Conservation (phyloP, 228 moss, liverwort and hornwort species). For the Sphagnum magellanicum region DNA sequence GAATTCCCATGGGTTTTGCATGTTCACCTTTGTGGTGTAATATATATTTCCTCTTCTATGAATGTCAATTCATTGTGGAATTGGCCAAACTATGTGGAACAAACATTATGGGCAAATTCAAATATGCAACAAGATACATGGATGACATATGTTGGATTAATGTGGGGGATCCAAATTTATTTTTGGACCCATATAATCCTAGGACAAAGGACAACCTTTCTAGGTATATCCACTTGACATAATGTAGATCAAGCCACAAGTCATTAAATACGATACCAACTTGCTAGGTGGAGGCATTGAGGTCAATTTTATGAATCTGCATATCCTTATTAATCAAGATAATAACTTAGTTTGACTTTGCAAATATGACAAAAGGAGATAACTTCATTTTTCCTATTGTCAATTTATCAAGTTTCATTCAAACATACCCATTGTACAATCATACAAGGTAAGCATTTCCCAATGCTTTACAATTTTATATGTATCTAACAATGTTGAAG, state of each 20-base stretch:
- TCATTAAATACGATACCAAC: background rate
- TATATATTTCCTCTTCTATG: background rate
- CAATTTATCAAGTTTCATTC: conserved; percentile 6
- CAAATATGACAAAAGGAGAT: conserved; percentile 3
- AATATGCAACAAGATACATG: conserved; percentile 5
- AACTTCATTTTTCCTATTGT: background rate
- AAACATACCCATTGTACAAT: conserved; percentile 1
- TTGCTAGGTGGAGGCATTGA: background rate
- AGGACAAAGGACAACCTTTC: background rate
- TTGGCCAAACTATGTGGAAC: background rate
- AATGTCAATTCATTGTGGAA: conserved; percentile 2
- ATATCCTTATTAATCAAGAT: background rate
- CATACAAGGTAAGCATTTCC: conserved; percentile 8
- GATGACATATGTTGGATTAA: conserved; percentile 6
- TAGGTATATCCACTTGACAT: conserved; percentile 13
- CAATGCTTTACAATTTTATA: conserved; percentile 5
- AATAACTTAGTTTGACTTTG: background rate
- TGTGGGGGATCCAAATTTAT: background rate
- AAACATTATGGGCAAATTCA: background rate
- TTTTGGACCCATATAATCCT: background rate
- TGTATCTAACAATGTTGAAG: background rate
- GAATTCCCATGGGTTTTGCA: conserved; percentile 13
- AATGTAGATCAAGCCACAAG: conserved; percentile 4
- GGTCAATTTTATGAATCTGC: conserved; percentile 7
- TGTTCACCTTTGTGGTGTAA: conserved; percentile 13